Evolutionary conservation across 129 eudicot genomes (phyloP), one percentile per base, ranked within the genome.

Genomic region (Flaveria ramosissima): DNA sequence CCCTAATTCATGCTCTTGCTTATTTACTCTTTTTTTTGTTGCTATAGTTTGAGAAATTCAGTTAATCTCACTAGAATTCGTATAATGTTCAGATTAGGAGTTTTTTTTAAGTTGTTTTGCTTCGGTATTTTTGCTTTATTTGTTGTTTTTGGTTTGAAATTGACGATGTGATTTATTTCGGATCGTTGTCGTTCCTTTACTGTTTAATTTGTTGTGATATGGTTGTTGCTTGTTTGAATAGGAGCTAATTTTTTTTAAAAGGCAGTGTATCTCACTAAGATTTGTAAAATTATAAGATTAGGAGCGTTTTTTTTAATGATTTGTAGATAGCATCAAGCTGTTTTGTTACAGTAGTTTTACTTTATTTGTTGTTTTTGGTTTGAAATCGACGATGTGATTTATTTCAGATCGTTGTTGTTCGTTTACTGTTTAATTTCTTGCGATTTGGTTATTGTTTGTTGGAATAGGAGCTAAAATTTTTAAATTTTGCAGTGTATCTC

Each of bases 361-460:
- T 60, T 23, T 60, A 9, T 19, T 60, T 60, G 10, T 48, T 15
- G 30, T 50, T 9, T 50, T 10, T 10, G 11, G 12, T 10, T 7
- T 43, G 12, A 43, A 43, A 43, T 10, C 2, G 47, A 43, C 6
- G n/a, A 12, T 10, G 56, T 43, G 73, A 68, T 45, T 21, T 15
- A 5, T 20, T 66, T n/a, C 20, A 12, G 12, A 63, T 63, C 4
- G 3, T 63, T 32, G 8, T 63, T 13, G 13, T 45, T 45, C 3
- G 0, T 45, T 45, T 45, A 45, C 48, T 45, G 48, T 45, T 45
- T 45, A 10, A 45, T 45, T 45, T 10, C 17, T 32, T 42, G 30
- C 47, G 60, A 26, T 61, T 61, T 74, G 12, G 30, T 45, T 75
- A 1, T 6, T 26, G 56, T 71, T 51, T 50, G 46, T n/a, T 71